Percentiles rank a stretch among this genome's conserved stretches.
These are phyloP conservation scores for Cenchrus americanus DNA, from an alignment of 176 grass and related monocot species.

Conservation along the genomic window DNA sequence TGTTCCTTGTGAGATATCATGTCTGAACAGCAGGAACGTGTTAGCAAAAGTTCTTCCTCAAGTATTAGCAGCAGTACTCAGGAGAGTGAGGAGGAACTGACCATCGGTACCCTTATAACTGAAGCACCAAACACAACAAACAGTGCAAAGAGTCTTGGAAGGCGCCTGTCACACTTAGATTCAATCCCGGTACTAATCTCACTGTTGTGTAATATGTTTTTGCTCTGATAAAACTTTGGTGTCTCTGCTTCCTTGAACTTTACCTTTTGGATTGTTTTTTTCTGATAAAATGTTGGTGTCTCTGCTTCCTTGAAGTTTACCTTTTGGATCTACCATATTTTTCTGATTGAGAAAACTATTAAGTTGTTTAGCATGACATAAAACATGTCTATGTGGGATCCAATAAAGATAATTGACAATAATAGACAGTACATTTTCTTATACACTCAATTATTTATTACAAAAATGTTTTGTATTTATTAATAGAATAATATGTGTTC, in stretches of 20 bases:
- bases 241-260: conserved; percentile 29
- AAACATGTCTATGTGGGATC: neutral
- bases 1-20: conserved; percentile 66
- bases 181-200: conserved; percentile 81
- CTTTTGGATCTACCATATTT: conserved; percentile 26
- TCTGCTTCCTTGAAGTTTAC: conserved; percentile 36
- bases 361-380: conserved; percentile 24
- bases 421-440: neutral
- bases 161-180: conserved; percentile 91
- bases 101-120: conserved; percentile 80
- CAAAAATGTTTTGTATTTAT: neutral
- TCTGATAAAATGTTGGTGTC: neutral
- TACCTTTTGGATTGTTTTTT: conserved; percentile 11
- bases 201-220: conserved; percentile 2
- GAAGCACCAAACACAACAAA: conserved; percentile 70
- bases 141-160: conserved; percentile 71
- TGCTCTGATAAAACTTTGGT: neutral
- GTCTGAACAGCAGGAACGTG: conserved; percentile 75
- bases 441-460: neutral
- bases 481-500: neutral
- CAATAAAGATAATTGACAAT: neutral
- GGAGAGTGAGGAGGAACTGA: conserved; percentile 75
- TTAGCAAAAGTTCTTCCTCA: conserved; percentile 87
- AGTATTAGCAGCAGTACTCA: conserved; percentile 83
- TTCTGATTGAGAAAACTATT: neutral